phyloP scores from a whole-genome alignment of 169 alveolate genomes.

The Besnoitia besnoiti region DNA sequence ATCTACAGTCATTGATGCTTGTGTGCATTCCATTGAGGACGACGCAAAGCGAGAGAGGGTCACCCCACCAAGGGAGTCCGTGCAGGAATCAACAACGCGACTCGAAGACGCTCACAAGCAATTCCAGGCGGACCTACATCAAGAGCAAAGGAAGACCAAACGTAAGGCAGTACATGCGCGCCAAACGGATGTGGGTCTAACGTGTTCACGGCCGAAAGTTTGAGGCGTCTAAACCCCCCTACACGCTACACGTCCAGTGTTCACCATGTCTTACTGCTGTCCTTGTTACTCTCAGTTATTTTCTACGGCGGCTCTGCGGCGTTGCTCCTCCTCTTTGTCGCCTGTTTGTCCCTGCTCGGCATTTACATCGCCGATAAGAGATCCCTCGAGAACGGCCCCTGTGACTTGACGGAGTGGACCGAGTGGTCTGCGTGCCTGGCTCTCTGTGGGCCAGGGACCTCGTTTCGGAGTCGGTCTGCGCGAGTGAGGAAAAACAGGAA shows the following conservation, averaged over 20 bases:
- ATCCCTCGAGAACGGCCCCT: neutral
- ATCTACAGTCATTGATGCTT: neutral
- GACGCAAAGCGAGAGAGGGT: neutral
- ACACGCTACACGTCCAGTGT: too few species aligned
- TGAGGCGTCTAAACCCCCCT: too few species aligned
- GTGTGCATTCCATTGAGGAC: neutral
- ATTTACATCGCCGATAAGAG: neutral
- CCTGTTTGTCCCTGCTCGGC: neutral
- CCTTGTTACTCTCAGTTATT: too few species aligned
- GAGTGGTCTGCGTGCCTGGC: constrained; percentile 24
- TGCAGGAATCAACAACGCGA: neutral
- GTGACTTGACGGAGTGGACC: constrained; percentile 12
- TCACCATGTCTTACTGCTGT: too few species aligned
- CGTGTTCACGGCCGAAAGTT: too few species aligned
- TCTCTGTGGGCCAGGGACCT: neutral
- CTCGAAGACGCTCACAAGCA: neutral
- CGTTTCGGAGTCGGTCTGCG: neutral
- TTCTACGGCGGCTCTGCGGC: neutral
- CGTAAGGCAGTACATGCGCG: too few species aligned
- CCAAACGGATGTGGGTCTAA: too few species aligned
- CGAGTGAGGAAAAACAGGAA: too few species aligned
- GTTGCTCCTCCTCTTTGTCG: constrained; percentile 3
- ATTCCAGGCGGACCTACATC: neutral
- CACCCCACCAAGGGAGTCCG: neutral
- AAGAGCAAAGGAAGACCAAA: neutral